Percentiles rank a stretch among this genome's conserved stretches.
phyloP scores from a whole-genome alignment of 2,329 filamentous ascomycete species.

The Ustilaginoidea virens region DNA sequence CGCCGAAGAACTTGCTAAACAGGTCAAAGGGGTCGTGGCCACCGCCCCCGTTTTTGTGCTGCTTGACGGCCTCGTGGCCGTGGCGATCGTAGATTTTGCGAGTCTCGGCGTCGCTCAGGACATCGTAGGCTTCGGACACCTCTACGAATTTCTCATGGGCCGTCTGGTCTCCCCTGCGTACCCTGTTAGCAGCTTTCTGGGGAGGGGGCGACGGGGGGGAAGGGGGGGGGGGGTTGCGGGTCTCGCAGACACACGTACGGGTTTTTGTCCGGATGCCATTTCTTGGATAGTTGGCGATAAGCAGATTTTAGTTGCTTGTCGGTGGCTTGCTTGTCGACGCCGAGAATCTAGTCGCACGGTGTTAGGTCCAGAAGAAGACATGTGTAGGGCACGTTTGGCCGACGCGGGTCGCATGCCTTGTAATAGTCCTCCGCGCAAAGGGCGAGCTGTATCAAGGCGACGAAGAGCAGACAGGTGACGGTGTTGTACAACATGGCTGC shows the following conservation, averaged over 20 bases:
- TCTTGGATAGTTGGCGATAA: constrained; percentile 84
- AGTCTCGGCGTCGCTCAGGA: constrained; percentile 62
- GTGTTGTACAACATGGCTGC: constrained; percentile 35
- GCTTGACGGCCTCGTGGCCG: constrained; percentile 79
- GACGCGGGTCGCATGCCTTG: constrained; percentile 45
- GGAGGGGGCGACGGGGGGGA: not conserved
- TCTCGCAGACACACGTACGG: constrained; percentile 66
- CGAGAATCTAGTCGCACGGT: constrained; percentile 45
- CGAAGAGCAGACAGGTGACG: constrained; percentile 33
- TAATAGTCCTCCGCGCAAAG: constrained; percentile 61
- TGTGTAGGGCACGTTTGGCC: too few relatives aligned
- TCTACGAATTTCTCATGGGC: constrained; percentile 87
- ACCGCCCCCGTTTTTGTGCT: constrained; percentile 54
- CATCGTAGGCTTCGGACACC: constrained; percentile 89
- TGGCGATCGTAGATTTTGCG: constrained; percentile 89
- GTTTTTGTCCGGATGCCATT: constrained; percentile 96
- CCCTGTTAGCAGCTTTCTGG: constrained; percentile 1
- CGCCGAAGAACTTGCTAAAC: constrained; percentile 93
- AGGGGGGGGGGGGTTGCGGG: too few relatives aligned
- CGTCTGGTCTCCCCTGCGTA: constrained; percentile 51
- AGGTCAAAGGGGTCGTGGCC: constrained; percentile 83
- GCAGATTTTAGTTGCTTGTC: constrained; percentile 88
- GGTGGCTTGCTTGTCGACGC: constrained; percentile 60
- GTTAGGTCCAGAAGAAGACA: too few relatives aligned
- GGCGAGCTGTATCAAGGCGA: constrained; percentile 37